A percentile compares a stretch with the other conserved stretches of the same genome.
These are phyloP conservation scores for Parmelia sp. DNA, from an alignment of 495 filamentous ascomycete genomes.

Conservation along the genomic window DNA sequence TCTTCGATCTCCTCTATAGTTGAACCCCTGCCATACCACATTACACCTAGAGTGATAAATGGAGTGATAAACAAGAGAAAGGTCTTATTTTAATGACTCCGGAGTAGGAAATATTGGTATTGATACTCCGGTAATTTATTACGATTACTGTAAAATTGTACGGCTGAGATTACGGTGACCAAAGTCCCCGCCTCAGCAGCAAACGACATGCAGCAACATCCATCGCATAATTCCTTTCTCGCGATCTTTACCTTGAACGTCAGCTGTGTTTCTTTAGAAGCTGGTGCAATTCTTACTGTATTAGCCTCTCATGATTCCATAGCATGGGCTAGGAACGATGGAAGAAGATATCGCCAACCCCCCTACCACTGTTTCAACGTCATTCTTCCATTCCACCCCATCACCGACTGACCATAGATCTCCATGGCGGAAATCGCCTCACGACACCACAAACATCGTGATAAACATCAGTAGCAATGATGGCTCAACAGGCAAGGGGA, in stretches of 20 bases:
- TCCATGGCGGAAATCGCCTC: constrained; percentile 20
- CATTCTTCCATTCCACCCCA: constrained; percentile 16
- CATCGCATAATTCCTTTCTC: not conserved
- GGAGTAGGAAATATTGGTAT: not conserved
- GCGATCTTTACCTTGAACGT: not conserved
- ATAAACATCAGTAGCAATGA: constrained; percentile 28
- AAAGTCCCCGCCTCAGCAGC: not conserved
- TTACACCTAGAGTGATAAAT: constrained; percentile 75
- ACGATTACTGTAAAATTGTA: too few species aligned
- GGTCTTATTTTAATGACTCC: constrained; percentile 42
- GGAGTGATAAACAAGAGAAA: constrained; percentile 86
- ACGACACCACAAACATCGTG: constrained; percentile 24
- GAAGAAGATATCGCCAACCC: constrained; percentile 14
- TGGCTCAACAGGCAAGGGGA: constrained; percentile 64
- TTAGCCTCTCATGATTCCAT: not conserved
- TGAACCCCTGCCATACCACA: constrained; percentile 87
- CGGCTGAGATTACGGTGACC: too few species aligned
- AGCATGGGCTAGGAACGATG: constrained; percentile 12
- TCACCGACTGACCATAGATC: constrained; percentile 15
- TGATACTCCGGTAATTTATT: too few species aligned
- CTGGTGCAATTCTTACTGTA: not conserved
- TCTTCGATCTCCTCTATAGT: constrained; percentile 61
- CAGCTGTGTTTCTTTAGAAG: not conserved
- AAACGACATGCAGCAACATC: not conserved
- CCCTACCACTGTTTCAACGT: constrained; percentile 22